These are phyloP conservation scores for Calonectria crousiana DNA, from an alignment of 2,329 filamentous ascomycete genomes.

Conservation along the genomic window DNA sequence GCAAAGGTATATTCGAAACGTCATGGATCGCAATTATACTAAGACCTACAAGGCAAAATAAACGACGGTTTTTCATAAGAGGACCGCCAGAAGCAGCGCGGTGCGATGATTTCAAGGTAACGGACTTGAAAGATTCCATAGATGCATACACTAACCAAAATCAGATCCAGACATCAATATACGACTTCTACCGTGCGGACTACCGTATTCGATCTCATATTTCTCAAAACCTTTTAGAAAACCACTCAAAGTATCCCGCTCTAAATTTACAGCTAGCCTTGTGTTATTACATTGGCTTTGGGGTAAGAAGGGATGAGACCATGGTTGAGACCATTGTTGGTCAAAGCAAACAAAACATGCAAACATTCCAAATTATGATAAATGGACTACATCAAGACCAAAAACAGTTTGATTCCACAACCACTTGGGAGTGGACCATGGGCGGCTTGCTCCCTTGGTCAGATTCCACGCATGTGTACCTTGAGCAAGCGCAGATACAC, in stretches of 20 bases:
- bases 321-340: neutral
- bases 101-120: neutral
- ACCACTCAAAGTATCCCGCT: neutral
- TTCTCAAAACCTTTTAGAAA: neutral
- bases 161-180: neutral
- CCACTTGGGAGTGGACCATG: neutral
- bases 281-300: neutral
- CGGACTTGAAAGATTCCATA: fast-evolving
- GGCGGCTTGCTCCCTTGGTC: neutral
- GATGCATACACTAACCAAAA: neutral
- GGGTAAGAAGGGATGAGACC: neutral
- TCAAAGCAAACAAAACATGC: neutral
- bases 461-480: neutral
- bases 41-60: neutral
- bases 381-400: neutral
- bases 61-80: neutral
- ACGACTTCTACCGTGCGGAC: neutral
- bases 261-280: neutral
- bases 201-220: neutral
- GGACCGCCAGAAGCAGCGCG: neutral
- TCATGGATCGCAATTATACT: neutral
- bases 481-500: neutral
- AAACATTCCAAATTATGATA: neutral
- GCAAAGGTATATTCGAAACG: neutral
- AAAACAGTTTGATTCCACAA: neutral